Base-by-base conservation (phyloP, 2,329 filamentous ascomycete genomes). In the Verruconis gallopava region DNA sequence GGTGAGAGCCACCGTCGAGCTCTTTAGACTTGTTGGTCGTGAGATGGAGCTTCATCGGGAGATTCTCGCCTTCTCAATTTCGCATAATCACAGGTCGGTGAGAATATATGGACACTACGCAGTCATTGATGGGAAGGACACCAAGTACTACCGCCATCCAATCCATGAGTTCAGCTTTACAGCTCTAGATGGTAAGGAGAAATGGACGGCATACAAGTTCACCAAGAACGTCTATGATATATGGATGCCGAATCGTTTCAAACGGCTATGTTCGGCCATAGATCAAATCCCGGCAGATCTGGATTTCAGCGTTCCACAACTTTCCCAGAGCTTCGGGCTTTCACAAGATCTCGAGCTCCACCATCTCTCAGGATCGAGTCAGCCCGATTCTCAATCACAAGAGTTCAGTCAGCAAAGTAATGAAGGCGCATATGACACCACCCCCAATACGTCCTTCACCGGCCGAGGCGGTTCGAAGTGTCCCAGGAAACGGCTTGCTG, bases 151-250 rank as follows among this genome's bases (percentile, higher is more conserved):
- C 20, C 41, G 44, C 12, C 25, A 42, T 9, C 2, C 6, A 2
- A 46, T 44, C 25, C 3, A 21, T 22, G 25, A 2, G 1, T 35
- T 43, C 34, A 15, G 17, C 34, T 36, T 36, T 15, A 36, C 6
- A n/a, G 45, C 17, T 35, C 34, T 43, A 6, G 39, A 46, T 2
- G 47, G 47, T n/a, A 45, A 42, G 41, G 45, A 49, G 21, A 47
- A 40, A 34, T 50, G 45, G 48, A 22, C n/a, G n/a, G n/a, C n/a
- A n/a, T n/a, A n/a, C n/a, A n/a, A n/a, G n/a, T n/a, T n/a, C n/a
- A n/a, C n/a, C n/a, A 43, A n/a, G 40, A 45, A 25, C 46, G 44
- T 18, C 46, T 43, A 21, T 49, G 48, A 22, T 47, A 43, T 25
- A 42, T 37, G 34, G 46, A 44, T 25, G 43, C 48, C 40, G 25